Conservation (phyloP, 176 grass and related monocot genomes). For the Puccinellia tenuiflora region DNA sequence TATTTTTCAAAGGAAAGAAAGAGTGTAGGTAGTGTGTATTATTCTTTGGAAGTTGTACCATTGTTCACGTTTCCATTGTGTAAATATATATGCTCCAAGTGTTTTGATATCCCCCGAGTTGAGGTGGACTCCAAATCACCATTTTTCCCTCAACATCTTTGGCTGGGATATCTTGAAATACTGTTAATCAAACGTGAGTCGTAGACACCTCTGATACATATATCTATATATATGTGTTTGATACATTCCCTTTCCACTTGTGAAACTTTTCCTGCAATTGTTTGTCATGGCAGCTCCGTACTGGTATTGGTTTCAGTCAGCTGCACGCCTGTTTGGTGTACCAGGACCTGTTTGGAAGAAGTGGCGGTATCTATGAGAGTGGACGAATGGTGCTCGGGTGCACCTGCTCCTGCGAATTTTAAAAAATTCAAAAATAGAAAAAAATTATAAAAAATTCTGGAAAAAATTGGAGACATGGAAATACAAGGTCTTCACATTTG, state of each 20-base stretch:
- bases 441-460: too few relatives aligned
- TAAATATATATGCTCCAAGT: conserved; percentile 50
- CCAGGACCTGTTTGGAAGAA: background rate
- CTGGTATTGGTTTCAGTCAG: background rate
- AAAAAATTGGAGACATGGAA: too few relatives aligned
- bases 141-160: conserved; percentile 31
- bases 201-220: background rate
- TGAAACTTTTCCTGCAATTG: background rate
- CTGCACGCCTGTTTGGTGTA: background rate
- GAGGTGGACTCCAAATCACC: conserved; percentile 44
- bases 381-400: too few relatives aligned
- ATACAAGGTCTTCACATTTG: too few relatives aligned
- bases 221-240: too few relatives aligned
- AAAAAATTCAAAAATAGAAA: too few relatives aligned
- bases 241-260: background rate
- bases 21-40: conserved; percentile 43
- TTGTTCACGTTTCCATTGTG: conserved; percentile 26
- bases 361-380: background rate
- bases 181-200: too few relatives aligned
- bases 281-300: background rate
- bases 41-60: conserved; percentile 52
- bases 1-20: conserved; percentile 39
- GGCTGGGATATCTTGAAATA: background rate
- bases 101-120: background rate
- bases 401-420: too few relatives aligned